These are phyloP conservation scores for Hordeum marinum DNA, from an alignment of 176 grass and related monocot genomes.

Conservation along the genomic window DNA sequence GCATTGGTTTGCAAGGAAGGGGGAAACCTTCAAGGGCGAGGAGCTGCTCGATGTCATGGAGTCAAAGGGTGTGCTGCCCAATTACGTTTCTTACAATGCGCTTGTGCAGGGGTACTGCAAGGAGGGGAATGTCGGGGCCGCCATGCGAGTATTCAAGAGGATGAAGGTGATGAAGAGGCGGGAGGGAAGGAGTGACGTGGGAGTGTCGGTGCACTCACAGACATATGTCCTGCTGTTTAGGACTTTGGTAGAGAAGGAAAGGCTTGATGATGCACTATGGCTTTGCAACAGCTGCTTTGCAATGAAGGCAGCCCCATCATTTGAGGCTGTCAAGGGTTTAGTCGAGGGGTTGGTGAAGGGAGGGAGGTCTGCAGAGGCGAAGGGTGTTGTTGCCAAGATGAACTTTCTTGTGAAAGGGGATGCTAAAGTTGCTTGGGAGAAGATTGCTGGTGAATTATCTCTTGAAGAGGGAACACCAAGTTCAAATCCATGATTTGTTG, in stretches of 20 bases:
- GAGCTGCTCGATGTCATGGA: constrained; percentile 77
- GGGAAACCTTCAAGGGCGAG: constrained; percentile 55
- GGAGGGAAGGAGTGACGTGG: constrained; percentile 55
- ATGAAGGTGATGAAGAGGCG: constrained; percentile 78
- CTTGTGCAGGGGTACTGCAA: constrained; percentile 76
- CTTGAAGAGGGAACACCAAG: constrained; percentile 27
- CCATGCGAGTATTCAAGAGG: constrained; percentile 62
- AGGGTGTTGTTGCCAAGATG: constrained; percentile 65
- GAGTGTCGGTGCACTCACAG: constrained; percentile 43
- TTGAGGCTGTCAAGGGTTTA: constrained; percentile 71
- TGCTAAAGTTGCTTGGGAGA: constrained; percentile 69
- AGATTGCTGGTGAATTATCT: constrained; percentile 53
- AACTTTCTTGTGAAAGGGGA: constrained; percentile 53
- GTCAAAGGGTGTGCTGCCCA: constrained; percentile 54
- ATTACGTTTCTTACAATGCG: constrained; percentile 52
- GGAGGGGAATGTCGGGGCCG: constrained; percentile 44
- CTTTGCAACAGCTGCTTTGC: constrained; percentile 67
- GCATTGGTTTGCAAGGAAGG: constrained; percentile 51
- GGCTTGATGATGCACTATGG: constrained; percentile 51
- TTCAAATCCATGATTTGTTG: constrained; percentile 43
- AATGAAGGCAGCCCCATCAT: constrained; percentile 47
- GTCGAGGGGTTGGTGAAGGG: constrained; percentile 63
- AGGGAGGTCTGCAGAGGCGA: constrained; percentile 50
- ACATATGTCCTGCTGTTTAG: constrained; percentile 57
- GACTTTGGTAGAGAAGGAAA: constrained; percentile 58